Evolutionary conservation across 371 early-diverging fungal genomes (phyloP), one percentile per base, ranked within the genome.

Genomic region (Mortierella sp.): DNA sequence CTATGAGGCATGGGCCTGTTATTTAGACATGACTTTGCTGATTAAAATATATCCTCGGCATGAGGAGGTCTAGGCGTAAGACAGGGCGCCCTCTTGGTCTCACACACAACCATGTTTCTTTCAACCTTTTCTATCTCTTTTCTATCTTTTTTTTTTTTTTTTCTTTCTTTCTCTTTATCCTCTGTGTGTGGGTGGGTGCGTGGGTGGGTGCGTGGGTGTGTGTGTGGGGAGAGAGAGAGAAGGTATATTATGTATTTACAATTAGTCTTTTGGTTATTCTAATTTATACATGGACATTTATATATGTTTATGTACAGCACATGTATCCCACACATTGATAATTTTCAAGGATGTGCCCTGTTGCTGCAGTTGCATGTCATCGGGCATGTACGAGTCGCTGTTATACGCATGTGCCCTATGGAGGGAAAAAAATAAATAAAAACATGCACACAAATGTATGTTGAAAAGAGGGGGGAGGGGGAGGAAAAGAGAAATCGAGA

Each of bases 361-460:
- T 51, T 51, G 51, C 22, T 51, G 51, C 51, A 51, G 12, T 23
- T 12, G 15, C 51, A 51, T 51, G 51, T 51, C 51, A 51, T 51
- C 51, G 26, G 23, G 51, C 51, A 51, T 51, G 51, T 45, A 3
- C 19, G n/a, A n/a, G 51, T 51, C 6, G 26, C 51, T 51, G 51
- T 51, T 51, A 23, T 51, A 51, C 51, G 26, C 51, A 51, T 51
- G 51, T 51, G 51, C 51, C 26, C 15, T 51, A 51, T 51, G 51
- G 51, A 51, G 51, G 51, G 43, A 42, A 66, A 40, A 55, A 17
- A 29, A 1, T 3, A 28, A 13, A n/a, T 10, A 29, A 9, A 47
- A 43, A 47, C 10, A 12, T n/a, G 31, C 23, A 10, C 43, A 40
- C 6, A 40, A 40, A 40, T 9, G 13, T 9, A 1, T 9, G 47